Percentiles rank a stretch among this genome's conserved stretches.
Conservation (phyloP, 345 rosid genomes). For the Litchi chinensis region DNA sequence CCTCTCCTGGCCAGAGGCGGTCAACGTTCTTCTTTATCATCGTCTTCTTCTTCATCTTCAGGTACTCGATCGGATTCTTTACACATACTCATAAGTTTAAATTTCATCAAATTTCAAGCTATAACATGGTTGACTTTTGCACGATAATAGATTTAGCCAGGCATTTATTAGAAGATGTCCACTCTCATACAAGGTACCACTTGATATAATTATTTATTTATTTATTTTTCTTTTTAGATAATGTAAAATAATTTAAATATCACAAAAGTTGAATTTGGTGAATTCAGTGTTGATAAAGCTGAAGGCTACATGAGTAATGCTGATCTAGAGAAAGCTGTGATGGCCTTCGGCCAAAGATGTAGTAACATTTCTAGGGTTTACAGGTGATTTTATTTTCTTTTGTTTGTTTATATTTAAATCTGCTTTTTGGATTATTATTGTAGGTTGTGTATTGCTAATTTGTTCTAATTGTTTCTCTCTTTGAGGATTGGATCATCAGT, state of each 20-base stretch:
- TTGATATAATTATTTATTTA: not conserved
- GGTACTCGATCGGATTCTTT: slow-evolving; percentile 5
- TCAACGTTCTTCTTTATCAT: not conserved
- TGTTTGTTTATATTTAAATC: not conserved
- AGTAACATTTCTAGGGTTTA: slow-evolving; percentile 76
- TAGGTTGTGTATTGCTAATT: slow-evolving; percentile 46
- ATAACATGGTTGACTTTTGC: slow-evolving; percentile 3
- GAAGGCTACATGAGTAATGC: slow-evolving; percentile 76
- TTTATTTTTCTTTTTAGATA: not conserved
- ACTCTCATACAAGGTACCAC: slow-evolving; percentile 45
- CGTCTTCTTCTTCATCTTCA: slow-evolving; percentile 3
- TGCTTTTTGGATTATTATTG: not conserved
- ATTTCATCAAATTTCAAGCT: not conserved
- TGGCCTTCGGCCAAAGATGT: slow-evolving; percentile 68
- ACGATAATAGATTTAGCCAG: slow-evolving; percentile 27
- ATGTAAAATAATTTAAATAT: not conserved
- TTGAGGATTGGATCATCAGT: slow-evolving; percentile 80
- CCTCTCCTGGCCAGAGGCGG: slow-evolving; percentile 13
- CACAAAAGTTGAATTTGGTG: not conserved
- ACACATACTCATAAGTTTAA: not conserved
- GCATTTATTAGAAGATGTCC: slow-evolving; percentile 42
- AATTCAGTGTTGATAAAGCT: slow-evolving; percentile 48
- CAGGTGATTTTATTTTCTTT: slow-evolving; percentile 55
- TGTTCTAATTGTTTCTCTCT: slow-evolving; percentile 59
- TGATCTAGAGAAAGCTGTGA: slow-evolving; percentile 81